Evolutionary conservation across 805 yeast species (phyloP).

Genomic region (Martiniozyma abietophila): DNA sequence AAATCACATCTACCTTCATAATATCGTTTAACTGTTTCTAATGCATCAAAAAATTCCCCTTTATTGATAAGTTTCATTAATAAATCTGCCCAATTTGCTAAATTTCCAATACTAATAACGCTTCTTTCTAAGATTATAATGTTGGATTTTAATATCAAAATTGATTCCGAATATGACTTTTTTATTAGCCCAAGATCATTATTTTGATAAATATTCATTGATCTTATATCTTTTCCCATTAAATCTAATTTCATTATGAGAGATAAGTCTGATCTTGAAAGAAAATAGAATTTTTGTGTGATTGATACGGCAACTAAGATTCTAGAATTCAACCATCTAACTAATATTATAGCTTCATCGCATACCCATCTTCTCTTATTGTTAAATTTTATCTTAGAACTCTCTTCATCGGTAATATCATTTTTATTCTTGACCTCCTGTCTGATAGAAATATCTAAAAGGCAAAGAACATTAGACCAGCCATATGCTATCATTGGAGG

Average conservation of each 20-base stretch:
- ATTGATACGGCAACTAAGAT: conserved; percentile 34
- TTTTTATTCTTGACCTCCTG: conserved; percentile 19
- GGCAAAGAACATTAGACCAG: conserved; percentile 55
- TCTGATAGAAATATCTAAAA: conserved; percentile 30
- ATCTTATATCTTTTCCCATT: conserved; percentile 30
- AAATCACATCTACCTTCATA: conserved; percentile 43
- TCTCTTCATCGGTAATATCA: conserved; percentile 18
- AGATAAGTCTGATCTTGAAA: conserved; percentile 32
- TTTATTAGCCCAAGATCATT: conserved; percentile 13
- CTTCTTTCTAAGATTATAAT: conserved; percentile 45
- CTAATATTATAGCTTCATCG: conserved; percentile 40
- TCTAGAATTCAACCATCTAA: conserved; percentile 47
- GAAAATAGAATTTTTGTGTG: conserved; percentile 35
- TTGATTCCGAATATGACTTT: conserved; percentile 22
- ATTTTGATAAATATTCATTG: conserved; percentile 6
- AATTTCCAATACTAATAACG: conserved; percentile 47
- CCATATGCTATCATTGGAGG: conserved; percentile 52
- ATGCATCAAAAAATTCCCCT: conserved; percentile 45
- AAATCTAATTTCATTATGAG: conserved; percentile 30
- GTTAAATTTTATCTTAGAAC: conserved; percentile 26
- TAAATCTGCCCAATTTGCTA: conserved; percentile 63
- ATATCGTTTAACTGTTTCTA: conserved; percentile 44
- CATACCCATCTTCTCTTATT: conserved; percentile 34
- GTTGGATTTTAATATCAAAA: conserved; percentile 34
- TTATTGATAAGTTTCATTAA: conserved; percentile 38